Conservation (phyloP, 768 basidiomycete genomes). For the Neoboletus subvelutipes region DNA sequence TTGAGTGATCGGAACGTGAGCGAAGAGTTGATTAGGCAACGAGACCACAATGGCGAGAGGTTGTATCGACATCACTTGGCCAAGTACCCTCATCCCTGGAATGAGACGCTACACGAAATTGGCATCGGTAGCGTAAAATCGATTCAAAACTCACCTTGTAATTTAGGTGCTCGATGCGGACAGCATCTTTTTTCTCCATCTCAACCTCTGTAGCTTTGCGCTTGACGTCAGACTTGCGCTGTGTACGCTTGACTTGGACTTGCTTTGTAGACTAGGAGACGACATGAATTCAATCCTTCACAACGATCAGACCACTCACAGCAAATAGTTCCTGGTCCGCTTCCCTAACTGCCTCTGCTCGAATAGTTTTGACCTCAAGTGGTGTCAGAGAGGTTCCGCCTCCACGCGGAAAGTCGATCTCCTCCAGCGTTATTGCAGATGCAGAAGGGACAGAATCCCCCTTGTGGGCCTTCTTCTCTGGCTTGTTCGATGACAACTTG, state of each 20-base stretch:
- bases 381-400: constrained; percentile 89
- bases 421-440: constrained; percentile 53
- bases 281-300: constrained; percentile 5
- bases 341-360: constrained; percentile 82
- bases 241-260: constrained; percentile 42
- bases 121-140: background rate
- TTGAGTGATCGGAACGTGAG: constrained; percentile 92
- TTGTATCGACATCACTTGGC: constrained; percentile 82
- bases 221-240: constrained; percentile 47
- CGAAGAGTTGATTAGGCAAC: constrained; percentile 93
- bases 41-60: constrained; percentile 90
- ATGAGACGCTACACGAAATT: constrained; percentile 58
- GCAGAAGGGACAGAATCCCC: constrained; percentile 32
- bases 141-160: constrained; percentile 65
- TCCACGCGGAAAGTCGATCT: constrained; percentile 93
- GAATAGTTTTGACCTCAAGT: constrained; percentile 81
- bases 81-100: constrained; percentile 83
- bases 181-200: constrained; percentile 42
- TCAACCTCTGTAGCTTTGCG: constrained; percentile 29
- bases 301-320: constrained; percentile 37
- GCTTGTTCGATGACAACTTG: constrained; percentile 41
- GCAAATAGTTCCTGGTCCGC: constrained; percentile 78
- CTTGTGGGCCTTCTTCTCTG: constrained; percentile 22
- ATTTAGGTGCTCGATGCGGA: constrained; percentile 88
- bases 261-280: constrained; percentile 42